Evolutionary conservation across 2,329 filamentous ascomycete species (phyloP).

Genomic region (Pezicula rhizophila): DNA sequence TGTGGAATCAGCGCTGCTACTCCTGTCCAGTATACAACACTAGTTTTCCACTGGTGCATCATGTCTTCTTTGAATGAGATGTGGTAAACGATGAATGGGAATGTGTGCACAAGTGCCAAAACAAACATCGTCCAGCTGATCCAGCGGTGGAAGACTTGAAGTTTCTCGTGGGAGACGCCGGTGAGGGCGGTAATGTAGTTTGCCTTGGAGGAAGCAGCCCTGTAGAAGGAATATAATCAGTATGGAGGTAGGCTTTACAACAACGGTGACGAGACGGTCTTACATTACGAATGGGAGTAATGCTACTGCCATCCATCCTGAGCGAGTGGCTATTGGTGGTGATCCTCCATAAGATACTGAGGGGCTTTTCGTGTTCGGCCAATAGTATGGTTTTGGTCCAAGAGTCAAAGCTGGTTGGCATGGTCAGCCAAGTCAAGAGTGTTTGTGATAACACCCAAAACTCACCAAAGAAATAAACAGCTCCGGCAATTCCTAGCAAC

Average conservation of each 20-base stretch:
- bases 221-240: not conserved
- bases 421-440: not conserved
- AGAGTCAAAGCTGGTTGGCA: conserved; percentile 6
- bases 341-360: conserved; percentile 48
- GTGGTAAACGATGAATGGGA: conserved; percentile 84
- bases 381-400: conserved; percentile 14
- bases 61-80: conserved; percentile 76
- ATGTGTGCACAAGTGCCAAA: conserved; percentile 71
- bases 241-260: not conserved
- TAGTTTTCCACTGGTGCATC: conserved; percentile 56
- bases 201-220: conserved; percentile 80
- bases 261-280: not conserved
- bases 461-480: conserved; percentile 11
- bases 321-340: conserved; percentile 75
- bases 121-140: conserved; percentile 77
- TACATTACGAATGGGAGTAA: conserved; percentile 60
- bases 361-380: conserved; percentile 9
- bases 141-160: conserved; percentile 91
- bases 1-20: conserved; percentile 74
- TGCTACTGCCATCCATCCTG: conserved; percentile 85
- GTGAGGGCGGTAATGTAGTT: conserved; percentile 78
- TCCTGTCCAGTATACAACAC: conserved; percentile 77
- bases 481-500: conserved; percentile 6
- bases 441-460: not conserved
- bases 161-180: conserved; percentile 80